Evolutionary conservation across 495 filamentous ascomycete genomes (phyloP).

Genomic region (Aspergillus biplanus): DNA sequence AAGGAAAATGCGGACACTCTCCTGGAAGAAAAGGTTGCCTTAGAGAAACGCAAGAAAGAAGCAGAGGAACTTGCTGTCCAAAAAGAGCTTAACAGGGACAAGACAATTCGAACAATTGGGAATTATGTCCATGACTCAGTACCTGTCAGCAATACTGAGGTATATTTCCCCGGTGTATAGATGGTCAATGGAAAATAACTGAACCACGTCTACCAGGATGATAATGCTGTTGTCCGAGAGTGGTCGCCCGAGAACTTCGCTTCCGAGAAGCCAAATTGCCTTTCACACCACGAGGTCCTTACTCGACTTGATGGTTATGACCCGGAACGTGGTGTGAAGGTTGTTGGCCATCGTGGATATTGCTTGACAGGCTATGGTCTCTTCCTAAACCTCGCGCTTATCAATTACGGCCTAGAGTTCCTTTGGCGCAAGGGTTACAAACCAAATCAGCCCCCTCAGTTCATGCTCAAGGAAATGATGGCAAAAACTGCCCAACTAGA

Average conservation of each 20-base stretch:
- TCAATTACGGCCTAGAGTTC: conserved; percentile 94
- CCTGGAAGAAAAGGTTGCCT: conserved; percentile 69
- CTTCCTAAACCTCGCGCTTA: conserved; percentile 88
- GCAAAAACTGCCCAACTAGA: conserved; percentile 98
- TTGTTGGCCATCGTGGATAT: conserved; percentile 95
- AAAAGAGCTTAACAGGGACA: conserved; percentile 72
- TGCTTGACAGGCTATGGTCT: conserved; percentile 88
- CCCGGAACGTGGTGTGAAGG: conserved; percentile 88
- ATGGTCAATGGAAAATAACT: conserved; percentile 55
- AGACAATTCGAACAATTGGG: conserved; percentile 82
- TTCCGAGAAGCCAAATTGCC: conserved; percentile 69
- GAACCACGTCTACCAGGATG: conserved; percentile 59
- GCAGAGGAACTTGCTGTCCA: conserved; percentile 71
- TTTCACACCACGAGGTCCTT: conserved; percentile 95
- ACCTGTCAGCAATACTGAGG: conserved; percentile 88
- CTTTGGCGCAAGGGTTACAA: conserved; percentile 76
- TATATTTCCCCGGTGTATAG: conserved; percentile 26
- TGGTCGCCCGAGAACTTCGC: conserved; percentile 78
- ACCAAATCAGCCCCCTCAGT: conserved; percentile 90
- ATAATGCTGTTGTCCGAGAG: conserved; percentile 73
- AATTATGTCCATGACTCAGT: conserved; percentile 94
- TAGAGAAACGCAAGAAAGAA: conserved; percentile 80
- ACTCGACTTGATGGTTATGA: conserved; percentile 89
- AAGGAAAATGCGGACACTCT: conserved; percentile 82
- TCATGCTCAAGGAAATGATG: conserved; percentile 96